Evolutionary conservation across 768 basidiomycete genomes (phyloP), one percentile per base, ranked within the genome.

Genomic region (Neoboletus brunneissimus): DNA sequence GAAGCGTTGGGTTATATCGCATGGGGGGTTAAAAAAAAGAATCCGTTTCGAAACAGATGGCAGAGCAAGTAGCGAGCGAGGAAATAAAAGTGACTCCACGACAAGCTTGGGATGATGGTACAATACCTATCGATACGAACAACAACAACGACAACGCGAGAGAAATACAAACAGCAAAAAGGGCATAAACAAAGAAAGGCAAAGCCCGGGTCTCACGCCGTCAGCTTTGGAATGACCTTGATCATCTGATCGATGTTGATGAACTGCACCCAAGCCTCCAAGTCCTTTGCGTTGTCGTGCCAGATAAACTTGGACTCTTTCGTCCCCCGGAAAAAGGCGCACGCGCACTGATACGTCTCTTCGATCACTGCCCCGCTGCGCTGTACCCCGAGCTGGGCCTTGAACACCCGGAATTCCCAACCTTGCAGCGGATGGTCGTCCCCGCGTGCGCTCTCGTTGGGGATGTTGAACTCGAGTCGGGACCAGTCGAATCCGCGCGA

Each of bases 381-480:
- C 13, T 82, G 81, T 3, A 91, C 85, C 16, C 87, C 88, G 16
- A 92, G 79, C 52, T 83, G 81, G 15, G 87, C 82, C 54, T 80
- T 81, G 80, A 88, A 94, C 41, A 93, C 75, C 9, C 91, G 82
- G 72, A 94, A 92, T 68, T 94, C 91, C 91, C 91, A 94, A 0
- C 91, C 91, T 20, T 79, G 76, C 0, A 93, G 76, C 2, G 82
- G 80, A 43, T 82, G 80, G 5, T 84, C 83, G 68, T 93, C 91
- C 2, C 87, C 87, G 1, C 73, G 77, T 8, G 86, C 88, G 3
- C 72, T 77, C 58, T 82, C 75, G 37, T 79, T 79, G 61, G 86
- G 77, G 46, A 92, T 81, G 70, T 91, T 83, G 76, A 91, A 91
- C 61, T 92, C 88, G 58, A 94, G 83, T 2, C 90, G 85, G 6